A percentile compares a stretch with the other conserved stretches of the same genome.
Conservation (phyloP, 106 monocot species). For the Dendrobium nobile region DNA sequence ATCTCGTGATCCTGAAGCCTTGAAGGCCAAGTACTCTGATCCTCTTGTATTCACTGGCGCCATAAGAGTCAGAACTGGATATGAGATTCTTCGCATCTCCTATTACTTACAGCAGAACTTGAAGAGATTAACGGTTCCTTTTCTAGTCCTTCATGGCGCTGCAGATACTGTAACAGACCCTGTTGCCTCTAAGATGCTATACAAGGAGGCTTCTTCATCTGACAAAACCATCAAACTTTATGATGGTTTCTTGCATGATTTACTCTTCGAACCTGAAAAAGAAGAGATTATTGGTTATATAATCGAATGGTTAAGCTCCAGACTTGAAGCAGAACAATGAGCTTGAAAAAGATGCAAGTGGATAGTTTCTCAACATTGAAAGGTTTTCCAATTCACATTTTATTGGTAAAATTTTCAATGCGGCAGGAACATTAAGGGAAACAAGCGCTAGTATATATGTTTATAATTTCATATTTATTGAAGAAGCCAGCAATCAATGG, state of each 20-base stretch:
- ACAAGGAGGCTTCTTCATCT: conserved; percentile 32
- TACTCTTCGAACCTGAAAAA: conserved; percentile 87
- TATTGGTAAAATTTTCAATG: too few species aligned
- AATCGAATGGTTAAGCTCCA: conserved; percentile 57
- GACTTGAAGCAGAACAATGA: conserved; percentile 15
- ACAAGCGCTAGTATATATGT: too few species aligned
- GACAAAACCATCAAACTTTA: conserved; percentile 76
- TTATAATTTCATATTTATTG: too few species aligned
- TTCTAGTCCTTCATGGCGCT: conserved; percentile 81
- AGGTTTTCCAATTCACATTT: too few species aligned
- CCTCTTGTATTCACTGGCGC: conserved; percentile 82
- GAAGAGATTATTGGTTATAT: conserved; percentile 53
- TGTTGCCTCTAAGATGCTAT: conserved; percentile 38
- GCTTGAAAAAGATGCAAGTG: not conserved
- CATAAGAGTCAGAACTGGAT: conserved; percentile 70
- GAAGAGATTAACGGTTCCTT: conserved; percentile 43
- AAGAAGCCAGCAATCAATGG: too few species aligned
- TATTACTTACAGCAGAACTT: conserved; percentile 54
- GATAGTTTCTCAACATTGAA: not conserved
- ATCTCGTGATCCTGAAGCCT: conserved; percentile 68
- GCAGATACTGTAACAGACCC: conserved; percentile 70
- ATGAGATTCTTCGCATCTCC: conserved; percentile 70
- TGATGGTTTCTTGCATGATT: conserved; percentile 69
- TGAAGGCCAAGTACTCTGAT: conserved; percentile 69
- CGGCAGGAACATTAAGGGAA: too few species aligned